Evolutionary conservation across 208 protist genomes (phyloP).

Genomic region (Wallacemonas rigidus): DNA sequence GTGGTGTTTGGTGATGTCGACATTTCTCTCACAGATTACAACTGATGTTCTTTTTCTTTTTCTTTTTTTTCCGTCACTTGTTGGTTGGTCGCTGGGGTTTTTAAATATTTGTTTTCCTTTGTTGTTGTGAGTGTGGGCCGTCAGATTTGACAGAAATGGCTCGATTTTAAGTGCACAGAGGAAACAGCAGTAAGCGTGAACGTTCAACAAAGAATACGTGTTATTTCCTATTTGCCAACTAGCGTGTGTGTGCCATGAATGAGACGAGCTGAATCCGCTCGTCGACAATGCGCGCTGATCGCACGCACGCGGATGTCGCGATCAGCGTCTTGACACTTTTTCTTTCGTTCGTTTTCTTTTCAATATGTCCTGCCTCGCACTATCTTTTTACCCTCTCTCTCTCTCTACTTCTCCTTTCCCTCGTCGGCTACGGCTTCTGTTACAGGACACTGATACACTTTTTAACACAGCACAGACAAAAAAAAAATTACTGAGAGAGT

Average conservation of each 20-base stretch:
- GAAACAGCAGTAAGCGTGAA: too few relatives aligned
- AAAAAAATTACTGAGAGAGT: background rate
- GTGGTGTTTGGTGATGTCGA: background rate
- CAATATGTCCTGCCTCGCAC: background rate
- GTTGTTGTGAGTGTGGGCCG: too few relatives aligned
- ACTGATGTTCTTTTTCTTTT: background rate
- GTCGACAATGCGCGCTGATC: too few relatives aligned
- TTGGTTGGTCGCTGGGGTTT: background rate
- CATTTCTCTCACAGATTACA: slow-evolving; percentile 3
- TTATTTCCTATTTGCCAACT: too few relatives aligned
- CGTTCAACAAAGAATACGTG: too few relatives aligned
- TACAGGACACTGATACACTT: background rate
- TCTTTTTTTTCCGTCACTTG: background rate
- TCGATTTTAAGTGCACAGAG: too few relatives aligned
- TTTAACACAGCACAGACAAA: background rate
- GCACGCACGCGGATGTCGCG: too few relatives aligned
- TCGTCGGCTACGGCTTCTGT: background rate
- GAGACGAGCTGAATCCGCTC: too few relatives aligned
- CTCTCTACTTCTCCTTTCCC: slow-evolving; percentile 5
- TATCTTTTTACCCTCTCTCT: background rate
- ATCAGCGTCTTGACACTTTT: too few relatives aligned
- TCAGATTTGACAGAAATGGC: too few relatives aligned
- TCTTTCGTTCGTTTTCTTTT: slow-evolving; percentile 11
- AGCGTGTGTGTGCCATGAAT: too few relatives aligned
- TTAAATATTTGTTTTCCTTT: background rate